A percentile compares a stretch with the other conserved stretches of the same genome.
Evolutionary conservation across 176 grass and related monocot genomes (phyloP).

Genomic region (Oropetium thomaeum): DNA sequence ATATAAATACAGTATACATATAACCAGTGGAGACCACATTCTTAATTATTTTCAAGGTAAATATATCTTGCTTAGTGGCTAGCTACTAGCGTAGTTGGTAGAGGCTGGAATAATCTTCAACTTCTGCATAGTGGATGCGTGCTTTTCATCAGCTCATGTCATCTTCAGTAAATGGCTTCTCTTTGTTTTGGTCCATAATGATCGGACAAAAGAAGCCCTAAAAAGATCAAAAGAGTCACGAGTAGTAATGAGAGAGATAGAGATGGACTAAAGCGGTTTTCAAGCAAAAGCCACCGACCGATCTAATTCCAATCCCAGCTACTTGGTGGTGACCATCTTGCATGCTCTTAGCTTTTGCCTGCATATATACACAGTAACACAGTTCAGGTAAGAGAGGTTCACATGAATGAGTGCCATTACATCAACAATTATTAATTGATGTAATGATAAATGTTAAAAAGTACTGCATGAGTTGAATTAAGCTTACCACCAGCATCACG

Average conservation of each 20-base stretch:
- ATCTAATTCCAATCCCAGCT: slow-evolving; percentile 39
- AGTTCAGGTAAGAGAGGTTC: slow-evolving; percentile 14
- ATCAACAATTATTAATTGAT: background rate
- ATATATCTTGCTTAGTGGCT: slow-evolving; percentile 24
- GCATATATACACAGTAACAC: slow-evolving; percentile 48
- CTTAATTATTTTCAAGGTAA: slow-evolving; percentile 16
- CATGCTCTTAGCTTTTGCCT: slow-evolving; percentile 64
- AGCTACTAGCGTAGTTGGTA: background rate
- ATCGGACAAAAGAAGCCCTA: slow-evolving; percentile 41
- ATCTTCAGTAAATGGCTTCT: slow-evolving; percentile 35
- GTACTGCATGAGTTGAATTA: background rate
- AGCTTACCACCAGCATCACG: slow-evolving; percentile 33
- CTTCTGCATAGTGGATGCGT: slow-evolving; percentile 4
- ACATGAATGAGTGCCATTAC: slow-evolving; percentile 13
- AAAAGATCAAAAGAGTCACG: slow-evolving; percentile 42
- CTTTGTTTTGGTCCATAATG: slow-evolving; percentile 44
- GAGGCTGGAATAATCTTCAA: slow-evolving; percentile 69
- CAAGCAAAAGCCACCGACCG: slow-evolving; percentile 52
- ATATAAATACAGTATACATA: slow-evolving; percentile 19
- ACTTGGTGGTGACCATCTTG: slow-evolving; percentile 18
- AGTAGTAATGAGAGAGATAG: slow-evolving; percentile 13
- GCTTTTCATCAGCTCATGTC: slow-evolving; percentile 32
- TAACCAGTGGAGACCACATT: background rate
- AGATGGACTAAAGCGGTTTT: slow-evolving; percentile 41
- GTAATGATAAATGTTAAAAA: background rate